phyloP scores from a whole-genome alignment of 2,329 filamentous ascomycete species.

The Acrocalymma vagum region DNA sequence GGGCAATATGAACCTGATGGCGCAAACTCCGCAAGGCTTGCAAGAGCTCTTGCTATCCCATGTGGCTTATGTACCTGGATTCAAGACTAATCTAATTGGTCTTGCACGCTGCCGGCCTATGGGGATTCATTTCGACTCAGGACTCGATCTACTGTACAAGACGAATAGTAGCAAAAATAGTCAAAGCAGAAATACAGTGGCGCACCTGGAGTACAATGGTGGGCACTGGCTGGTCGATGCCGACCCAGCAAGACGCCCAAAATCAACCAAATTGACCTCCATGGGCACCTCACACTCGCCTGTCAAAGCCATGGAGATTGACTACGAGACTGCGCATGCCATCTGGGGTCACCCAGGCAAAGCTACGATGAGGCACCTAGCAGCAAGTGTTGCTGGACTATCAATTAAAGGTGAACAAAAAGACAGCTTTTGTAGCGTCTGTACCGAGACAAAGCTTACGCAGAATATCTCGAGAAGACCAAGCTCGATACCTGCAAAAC shows the following conservation, averaged over 20 bases:
- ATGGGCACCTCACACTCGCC: constrained; percentile 4
- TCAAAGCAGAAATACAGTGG: constrained; percentile 4
- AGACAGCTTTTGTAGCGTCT: not conserved
- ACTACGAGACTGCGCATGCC: constrained; percentile 2
- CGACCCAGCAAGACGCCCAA: not conserved
- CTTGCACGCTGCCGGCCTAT: constrained; percentile 8
- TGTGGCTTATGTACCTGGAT: constrained; percentile 13
- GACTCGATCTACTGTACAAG: constrained; percentile 9
- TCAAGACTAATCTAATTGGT: constrained; percentile 11
- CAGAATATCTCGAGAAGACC: constrained; percentile 4
- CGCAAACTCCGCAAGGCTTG: constrained; percentile 1
- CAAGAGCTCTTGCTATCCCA: constrained; percentile 5
- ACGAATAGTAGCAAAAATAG: no score
- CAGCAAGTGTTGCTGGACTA: not conserved
- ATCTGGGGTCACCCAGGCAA: constrained; percentile 7
- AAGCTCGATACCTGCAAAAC: not conserved
- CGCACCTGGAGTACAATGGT: constrained; percentile 8
- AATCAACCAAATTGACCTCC: no score
- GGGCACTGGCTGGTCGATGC: constrained; percentile 14
- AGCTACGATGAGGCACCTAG: constrained; percentile 6
- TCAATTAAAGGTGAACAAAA: not conserved
- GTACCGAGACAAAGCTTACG: constrained; percentile 7
- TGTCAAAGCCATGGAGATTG: not conserved
- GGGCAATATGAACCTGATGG: constrained; percentile 6
- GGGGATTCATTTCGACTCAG: constrained; percentile 15